Conservation (phyloP, 257 asterid species). For the Verbena officinalis region DNA sequence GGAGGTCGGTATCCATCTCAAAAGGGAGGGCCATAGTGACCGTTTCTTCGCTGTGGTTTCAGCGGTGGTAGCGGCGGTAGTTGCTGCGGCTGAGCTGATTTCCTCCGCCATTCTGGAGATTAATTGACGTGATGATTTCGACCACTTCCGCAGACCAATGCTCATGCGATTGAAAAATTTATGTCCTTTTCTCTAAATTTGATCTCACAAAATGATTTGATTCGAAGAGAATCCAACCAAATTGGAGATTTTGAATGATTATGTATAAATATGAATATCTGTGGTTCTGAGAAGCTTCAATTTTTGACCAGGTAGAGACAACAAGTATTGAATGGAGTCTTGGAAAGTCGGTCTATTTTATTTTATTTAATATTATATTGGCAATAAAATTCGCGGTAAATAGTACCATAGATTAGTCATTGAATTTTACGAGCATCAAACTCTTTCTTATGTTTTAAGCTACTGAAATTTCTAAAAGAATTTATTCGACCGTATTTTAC, state of each 20-base stretch:
- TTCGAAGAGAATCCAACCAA: neutral
- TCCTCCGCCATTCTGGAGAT: constrained; percentile 65
- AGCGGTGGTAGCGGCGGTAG: constrained; percentile 30
- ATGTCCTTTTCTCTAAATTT: neutral
- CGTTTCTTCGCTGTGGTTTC: constrained; percentile 37
- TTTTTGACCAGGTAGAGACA: constrained; percentile 10
- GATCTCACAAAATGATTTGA: constrained; percentile 22
- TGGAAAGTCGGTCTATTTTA: neutral
- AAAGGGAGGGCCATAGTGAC: constrained; percentile 65
- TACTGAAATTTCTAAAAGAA: no score
- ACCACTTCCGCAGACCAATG: constrained; percentile 38
- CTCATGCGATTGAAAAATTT: constrained; percentile 39
- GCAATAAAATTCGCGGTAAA: no score
- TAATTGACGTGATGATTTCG: constrained; percentile 28
- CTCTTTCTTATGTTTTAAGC: no score
- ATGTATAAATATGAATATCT: neutral
- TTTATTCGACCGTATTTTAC: no score
- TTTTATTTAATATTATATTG: no score
- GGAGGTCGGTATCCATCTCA: constrained; percentile 96
- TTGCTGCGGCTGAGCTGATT: constrained; percentile 39
- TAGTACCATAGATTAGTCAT: no score
- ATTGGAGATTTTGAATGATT: neutral
- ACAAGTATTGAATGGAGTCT: constrained; percentile 6
- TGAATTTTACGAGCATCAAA: no score
- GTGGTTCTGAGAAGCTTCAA: neutral